Evolutionary conservation across 345 rosid genomes (phyloP), one percentile per base, ranked within the genome.

Genomic region (Odontarrhena argentea): DNA sequence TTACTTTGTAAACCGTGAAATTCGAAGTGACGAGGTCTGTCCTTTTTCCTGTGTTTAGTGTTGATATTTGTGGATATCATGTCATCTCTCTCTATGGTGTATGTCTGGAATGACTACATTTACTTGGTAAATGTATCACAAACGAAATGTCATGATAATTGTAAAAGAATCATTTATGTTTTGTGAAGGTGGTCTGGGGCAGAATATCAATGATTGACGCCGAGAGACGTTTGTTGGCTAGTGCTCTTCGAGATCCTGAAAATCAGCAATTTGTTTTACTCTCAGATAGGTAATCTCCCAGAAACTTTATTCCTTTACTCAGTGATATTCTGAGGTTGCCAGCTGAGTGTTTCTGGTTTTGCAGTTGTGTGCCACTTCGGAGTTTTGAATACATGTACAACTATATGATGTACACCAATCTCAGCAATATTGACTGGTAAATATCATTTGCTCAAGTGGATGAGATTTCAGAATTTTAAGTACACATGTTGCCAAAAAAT

Each of bases 151-250:
- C 44, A 42, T 73, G 57, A 14, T 6, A 25, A 25, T 50, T 15
- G 22, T 52, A 18, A 26, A 18, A 11, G 32, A 60, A 45, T 60
- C 30, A 60, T 28, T 30, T 74, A n/a, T 61, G 48, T 56, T 57
- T 54, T 43, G n/a, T 78, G 62, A 51, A 95, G 99, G 97, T 95
- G 67, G 80, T 86, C 9, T 95, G 99, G 99, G 99, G 99, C 51
- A 91, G 83, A 66, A 89, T 95, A 60, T 87, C 99, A 25, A 95
- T 95, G 99, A 77, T 91, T 76, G 96, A 87, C 64, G 99, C 99
- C 4, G 99, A 95, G 84, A 86, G 83, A 74, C 85, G 99, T 58
- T 80, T 95, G 60, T 38, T 95, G 76, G 91, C 91, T 10, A 82
- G 60, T 77, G 99, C 99, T 77, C 87, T 95, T 35, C 64, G 75